Base-by-base conservation (phyloP, 495 filamentous ascomycete species). In the Clohesyomyces aquaticus region DNA sequence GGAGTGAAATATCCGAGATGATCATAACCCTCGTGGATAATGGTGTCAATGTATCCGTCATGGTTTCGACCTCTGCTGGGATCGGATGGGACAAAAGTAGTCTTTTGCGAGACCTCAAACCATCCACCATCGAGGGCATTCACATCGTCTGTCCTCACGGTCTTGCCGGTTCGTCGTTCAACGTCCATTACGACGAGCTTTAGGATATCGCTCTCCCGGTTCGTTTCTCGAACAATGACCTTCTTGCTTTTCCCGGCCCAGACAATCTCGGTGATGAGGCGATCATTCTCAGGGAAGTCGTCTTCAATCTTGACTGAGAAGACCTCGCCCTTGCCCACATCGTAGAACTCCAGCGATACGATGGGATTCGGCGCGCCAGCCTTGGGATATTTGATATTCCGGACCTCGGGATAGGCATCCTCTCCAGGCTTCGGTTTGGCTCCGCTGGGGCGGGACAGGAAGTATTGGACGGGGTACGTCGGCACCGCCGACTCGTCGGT, bases 1-100 rank as follows among this genome's bases (percentile, higher is more conserved):
- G 94, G 94, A n/a, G 89, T 85, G 72, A 98, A 98, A 72, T 98
- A 98, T 0, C 87, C 95, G 55, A 98, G 78, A 70, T 98, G 94
- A 67, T 96, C 91, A 69, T 89, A 89, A 51, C 91, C 89, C 41
- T 96, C 83, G 71, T 93, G 79, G 56, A 97, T 89, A 43, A 98
- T 78, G 0, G 90, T 93, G 76, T 98, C 94, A 63, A 98, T 85
- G 71, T 98, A 98, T 3, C 94, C 94, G 72, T 95, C 90, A 21
- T 92, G 75, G 35, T 81, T 79, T 11, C 94, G 86, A 16, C 90
- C 90, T 65, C 90, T 92, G 22, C 74, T 67, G 38, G 89, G 85
- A 72, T 96, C 88, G 2, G 91, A 89, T 8, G 94, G 95, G 55
- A 98, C 88, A 70, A 88, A 96, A 59, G 79, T 83, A 2, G 94